Base-by-base conservation (phyloP, 495 filamentous ascomycete species). In the Penicillium macrosclerotiorum region DNA sequence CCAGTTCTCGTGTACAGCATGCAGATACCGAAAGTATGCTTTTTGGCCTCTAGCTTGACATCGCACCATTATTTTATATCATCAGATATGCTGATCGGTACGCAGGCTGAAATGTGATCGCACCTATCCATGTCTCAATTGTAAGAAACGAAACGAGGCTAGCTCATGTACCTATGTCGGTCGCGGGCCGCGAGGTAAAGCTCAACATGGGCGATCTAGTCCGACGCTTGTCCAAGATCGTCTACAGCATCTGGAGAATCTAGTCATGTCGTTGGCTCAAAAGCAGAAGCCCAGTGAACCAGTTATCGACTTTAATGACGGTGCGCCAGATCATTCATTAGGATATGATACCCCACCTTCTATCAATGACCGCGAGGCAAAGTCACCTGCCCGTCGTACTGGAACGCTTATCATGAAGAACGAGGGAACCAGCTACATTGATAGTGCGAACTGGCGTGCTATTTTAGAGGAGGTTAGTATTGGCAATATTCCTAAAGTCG, bases 371-470 rank as follows among this genome's bases (percentile, higher is more conserved):
- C 81, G 83, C 17, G 75, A 88, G 5, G 73, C 80, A 14, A 79
- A 78, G 30, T 18, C 30, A 17, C 45, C 53, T 8, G 50, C 53
- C 2, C 45, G 35, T 30, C 59, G 58, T 26, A 45, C 63, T 6
- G 91, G 91, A 8, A 78, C 86, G 32, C 73, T 96, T 54, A 84
- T 85, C 50, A 85, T 96, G 22, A 60, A 69, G 16, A 46, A 69
- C 9, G 60, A 63, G 6, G 71, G 67, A 8, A 66, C 65, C 11
- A 69, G 63, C 26, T 78, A 79, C 52, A 70, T 79, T 17, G 71
- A 79, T 36, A 59, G 65, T 20, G 64, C 65, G 2, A 66, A 77
- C 47, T 79, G 74, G 76, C 71, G 72, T 27, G 68, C 73, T 14
- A 74, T 79, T 34, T 54, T 76, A 4, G 68, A 75, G 40, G 75